Conservation (phyloP, 2,329 filamentous ascomycete genomes). For the Coniochaeta prunicola region DNA sequence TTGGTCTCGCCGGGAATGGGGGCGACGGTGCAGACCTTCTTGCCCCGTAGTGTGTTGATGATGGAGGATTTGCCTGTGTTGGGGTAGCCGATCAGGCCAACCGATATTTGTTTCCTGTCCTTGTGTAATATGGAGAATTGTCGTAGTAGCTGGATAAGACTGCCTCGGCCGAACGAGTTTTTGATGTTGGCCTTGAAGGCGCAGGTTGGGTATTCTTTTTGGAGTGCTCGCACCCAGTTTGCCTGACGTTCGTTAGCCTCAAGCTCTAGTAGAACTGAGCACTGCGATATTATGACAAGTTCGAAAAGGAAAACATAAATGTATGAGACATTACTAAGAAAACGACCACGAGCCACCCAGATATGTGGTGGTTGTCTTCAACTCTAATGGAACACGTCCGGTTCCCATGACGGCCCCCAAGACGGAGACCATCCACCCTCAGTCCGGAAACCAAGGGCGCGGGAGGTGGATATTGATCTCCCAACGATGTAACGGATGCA, state of each 20-base stretch:
- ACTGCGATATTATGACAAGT: slow-evolving; percentile 18
- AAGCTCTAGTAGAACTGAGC: neutral
- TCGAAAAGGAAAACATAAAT: slow-evolving; percentile 23
- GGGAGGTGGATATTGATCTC: slow-evolving; percentile 73
- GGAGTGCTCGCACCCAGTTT: slow-evolving; percentile 82
- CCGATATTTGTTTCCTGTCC: slow-evolving; percentile 88
- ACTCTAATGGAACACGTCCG: slow-evolving; percentile 91
- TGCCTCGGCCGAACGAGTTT: slow-evolving; percentile 95
- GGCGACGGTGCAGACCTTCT: slow-evolving; percentile 88
- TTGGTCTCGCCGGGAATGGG: slow-evolving; percentile 90
- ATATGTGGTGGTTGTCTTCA: slow-evolving; percentile 72
- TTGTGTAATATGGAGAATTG: slow-evolving; percentile 89
- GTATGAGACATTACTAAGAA: slow-evolving; percentile 99
- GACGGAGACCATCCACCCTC: slow-evolving; percentile 74
- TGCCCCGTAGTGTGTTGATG: slow-evolving; percentile 91
- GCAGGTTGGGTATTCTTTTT: slow-evolving; percentile 86
- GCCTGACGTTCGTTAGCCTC: slow-evolving; percentile 48
- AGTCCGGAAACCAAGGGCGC: slow-evolving; percentile 54
- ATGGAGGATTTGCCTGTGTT: slow-evolving; percentile 96
- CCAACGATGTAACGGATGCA: slow-evolving; percentile 99
- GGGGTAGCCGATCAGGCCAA: slow-evolving; percentile 70
- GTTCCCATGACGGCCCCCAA: slow-evolving; percentile 76
- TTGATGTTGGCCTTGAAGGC: slow-evolving; percentile 93
- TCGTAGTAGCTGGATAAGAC: slow-evolving; percentile 80
- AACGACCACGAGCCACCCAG: slow-evolving; percentile 58